A percentile compares a stretch with the other conserved stretches of the same genome.
Evolutionary conservation across 768 basidiomycete genomes (phyloP).

Genomic region (Serendipita sp.): DNA sequence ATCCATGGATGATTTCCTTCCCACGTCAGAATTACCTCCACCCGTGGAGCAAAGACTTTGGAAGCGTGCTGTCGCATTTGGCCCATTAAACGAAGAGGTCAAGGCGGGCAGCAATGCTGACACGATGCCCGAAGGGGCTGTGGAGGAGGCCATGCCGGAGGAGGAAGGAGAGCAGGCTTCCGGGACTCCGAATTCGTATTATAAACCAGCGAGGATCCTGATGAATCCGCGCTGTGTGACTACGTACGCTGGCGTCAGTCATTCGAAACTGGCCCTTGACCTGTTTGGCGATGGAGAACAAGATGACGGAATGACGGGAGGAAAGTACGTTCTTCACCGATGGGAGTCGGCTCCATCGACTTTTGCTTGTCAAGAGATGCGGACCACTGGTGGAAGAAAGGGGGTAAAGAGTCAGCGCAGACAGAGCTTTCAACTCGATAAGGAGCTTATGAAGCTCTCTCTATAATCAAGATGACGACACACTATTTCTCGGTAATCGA

Average conservation of each 20-base stretch:
- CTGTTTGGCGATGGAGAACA: constrained; percentile 56
- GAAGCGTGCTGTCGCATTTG: background rate
- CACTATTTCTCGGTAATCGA: no score
- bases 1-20: constrained; percentile 11
- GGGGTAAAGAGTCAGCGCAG: constrained; percentile 80
- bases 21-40: constrained; percentile 13
- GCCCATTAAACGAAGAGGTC: constrained; percentile 44
- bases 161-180: constrained; percentile 28
- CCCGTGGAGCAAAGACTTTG: background rate
- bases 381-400: constrained; percentile 74
- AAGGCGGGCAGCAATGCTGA: constrained; percentile 82
- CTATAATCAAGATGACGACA: no score
- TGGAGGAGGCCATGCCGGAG: constrained; percentile 19
- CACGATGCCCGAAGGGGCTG: constrained; percentile 50
- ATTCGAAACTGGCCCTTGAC: constrained; percentile 89
- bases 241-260: constrained; percentile 93
- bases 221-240: constrained; percentile 96
- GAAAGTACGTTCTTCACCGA: constrained; percentile 78
- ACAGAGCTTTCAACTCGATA: constrained; percentile 68
- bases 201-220: constrained; percentile 77
- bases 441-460: constrained; percentile 31
- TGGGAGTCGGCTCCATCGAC: constrained; percentile 96
- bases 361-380: constrained; percentile 95
- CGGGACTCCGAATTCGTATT: constrained; percentile 72
- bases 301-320: constrained; percentile 30